Percentiles rank a stretch among this genome's conserved stretches.
Conservation (phyloP, 192 early-diverging fungal species). For the Backusella morwellensis region DNA sequence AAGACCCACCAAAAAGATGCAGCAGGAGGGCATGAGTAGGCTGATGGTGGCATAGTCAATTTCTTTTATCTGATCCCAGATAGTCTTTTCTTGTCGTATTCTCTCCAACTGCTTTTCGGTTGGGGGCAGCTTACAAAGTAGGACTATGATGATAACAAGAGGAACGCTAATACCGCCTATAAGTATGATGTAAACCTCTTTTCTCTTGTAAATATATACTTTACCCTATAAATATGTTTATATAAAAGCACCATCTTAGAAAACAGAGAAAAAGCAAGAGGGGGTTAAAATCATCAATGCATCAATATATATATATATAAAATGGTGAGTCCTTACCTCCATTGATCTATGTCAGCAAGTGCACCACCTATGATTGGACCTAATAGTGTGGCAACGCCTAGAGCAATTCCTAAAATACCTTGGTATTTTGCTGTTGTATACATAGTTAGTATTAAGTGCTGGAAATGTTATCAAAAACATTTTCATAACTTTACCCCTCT, state of each 20-base stretch:
- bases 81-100: neutral
- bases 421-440: conserved; percentile 43
- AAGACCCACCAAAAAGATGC: conserved; percentile 60
- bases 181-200: neutral
- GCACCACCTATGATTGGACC: conserved; percentile 61
- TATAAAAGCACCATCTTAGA: neutral
- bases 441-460: neutral
- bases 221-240: neutral
- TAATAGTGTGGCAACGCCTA: conserved; percentile 47
- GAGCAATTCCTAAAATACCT: conserved; percentile 50
- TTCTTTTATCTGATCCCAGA: neutral
- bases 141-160: neutral
- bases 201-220: neutral
- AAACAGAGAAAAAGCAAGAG: neutral
- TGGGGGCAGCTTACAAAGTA: neutral
- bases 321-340: conserved; percentile 27
- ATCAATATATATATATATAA: neutral
- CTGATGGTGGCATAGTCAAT: neutral
- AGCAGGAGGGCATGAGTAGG: neutral
- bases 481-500: conserved; percentile 45
- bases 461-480: neutral
- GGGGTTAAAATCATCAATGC: neutral
- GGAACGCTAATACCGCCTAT: neutral
- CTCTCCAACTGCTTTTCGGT: neutral
- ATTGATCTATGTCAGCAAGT: conserved; percentile 53